phyloP scores from a whole-genome alignment of 2,329 filamentous ascomycete species.

The Hypoxylon sp. region DNA sequence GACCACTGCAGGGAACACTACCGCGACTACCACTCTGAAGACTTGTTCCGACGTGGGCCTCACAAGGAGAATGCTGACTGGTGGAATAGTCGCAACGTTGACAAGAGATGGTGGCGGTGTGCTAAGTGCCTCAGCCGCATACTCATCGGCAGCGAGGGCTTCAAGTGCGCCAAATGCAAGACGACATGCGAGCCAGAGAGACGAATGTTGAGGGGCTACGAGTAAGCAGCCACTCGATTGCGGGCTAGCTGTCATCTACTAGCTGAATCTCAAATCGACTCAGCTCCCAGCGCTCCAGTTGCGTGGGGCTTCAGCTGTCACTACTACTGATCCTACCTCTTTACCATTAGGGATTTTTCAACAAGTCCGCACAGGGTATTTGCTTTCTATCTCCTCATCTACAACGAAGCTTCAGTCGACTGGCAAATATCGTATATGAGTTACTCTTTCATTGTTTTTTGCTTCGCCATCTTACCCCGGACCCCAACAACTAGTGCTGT shows the following conservation, averaged over 20 bases:
- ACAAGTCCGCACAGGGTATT: background rate
- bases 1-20: conserved; percentile 71
- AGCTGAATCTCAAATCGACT: conserved; percentile 11
- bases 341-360: conserved; percentile 1
- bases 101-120: conserved; percentile 66
- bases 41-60: conserved; percentile 50
- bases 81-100: conserved; percentile 58
- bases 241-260: background rate
- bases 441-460: background rate
- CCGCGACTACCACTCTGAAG: conserved; percentile 67
- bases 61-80: conserved; percentile 51
- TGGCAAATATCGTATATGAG: background rate
- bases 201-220: conserved; percentile 41
- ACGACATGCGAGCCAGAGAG: conserved; percentile 60
- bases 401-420: background rate
- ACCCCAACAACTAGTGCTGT: conserved; percentile 12
- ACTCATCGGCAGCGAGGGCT: conserved; percentile 56
- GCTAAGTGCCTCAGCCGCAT: conserved; percentile 64
- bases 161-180: conserved; percentile 62
- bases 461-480: conserved; percentile 29
- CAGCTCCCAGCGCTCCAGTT: conserved; percentile 6
- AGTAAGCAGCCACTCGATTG: conserved; percentile 25
- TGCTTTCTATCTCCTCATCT: background rate
- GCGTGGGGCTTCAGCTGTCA: background rate
- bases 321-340: background rate